Conservation (phyloP, 805 yeast species). For the Zygosaccharomyces siamensis region DNA sequence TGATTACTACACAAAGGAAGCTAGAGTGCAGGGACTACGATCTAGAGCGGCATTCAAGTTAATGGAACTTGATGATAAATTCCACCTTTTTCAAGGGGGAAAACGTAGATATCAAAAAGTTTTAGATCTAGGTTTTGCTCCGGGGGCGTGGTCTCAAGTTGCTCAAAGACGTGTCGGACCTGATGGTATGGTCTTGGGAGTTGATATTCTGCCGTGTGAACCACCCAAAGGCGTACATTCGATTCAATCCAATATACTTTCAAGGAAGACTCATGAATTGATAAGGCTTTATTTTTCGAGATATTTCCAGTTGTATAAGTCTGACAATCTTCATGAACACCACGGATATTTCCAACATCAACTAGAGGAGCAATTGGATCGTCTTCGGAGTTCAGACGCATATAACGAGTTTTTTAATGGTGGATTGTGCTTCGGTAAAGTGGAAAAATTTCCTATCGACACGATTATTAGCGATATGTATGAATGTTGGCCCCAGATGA, state of each 20-base stretch:
- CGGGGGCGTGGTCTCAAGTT: conserved; percentile 93
- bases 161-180: conserved; percentile 51
- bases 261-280: conserved; percentile 54
- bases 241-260: conserved; percentile 83
- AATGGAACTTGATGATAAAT: conserved; percentile 65
- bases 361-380: conserved; percentile 18
- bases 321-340: conserved; percentile 34
- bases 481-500: conserved; percentile 53
- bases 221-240: conserved; percentile 80
- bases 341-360: conserved; percentile 23
- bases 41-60: conserved; percentile 93
- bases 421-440: conserved; percentile 16
- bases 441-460: conserved; percentile 46
- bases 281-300: conserved; percentile 48
- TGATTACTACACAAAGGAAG: conserved; percentile 64
- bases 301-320: conserved; percentile 28
- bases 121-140: conserved; percentile 88
- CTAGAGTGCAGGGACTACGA: conserved; percentile 55
- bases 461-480: conserved; percentile 78
- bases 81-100: conserved; percentile 44
- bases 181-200: conserved; percentile 63
- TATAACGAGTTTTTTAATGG: conserved; percentile 24
- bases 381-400: conserved; percentile 27
- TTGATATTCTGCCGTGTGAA: conserved; percentile 69
- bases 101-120: conserved; percentile 47